phyloP scores from a whole-genome alignment of 306 rosid species.

The Carpinus viminea region DNA sequence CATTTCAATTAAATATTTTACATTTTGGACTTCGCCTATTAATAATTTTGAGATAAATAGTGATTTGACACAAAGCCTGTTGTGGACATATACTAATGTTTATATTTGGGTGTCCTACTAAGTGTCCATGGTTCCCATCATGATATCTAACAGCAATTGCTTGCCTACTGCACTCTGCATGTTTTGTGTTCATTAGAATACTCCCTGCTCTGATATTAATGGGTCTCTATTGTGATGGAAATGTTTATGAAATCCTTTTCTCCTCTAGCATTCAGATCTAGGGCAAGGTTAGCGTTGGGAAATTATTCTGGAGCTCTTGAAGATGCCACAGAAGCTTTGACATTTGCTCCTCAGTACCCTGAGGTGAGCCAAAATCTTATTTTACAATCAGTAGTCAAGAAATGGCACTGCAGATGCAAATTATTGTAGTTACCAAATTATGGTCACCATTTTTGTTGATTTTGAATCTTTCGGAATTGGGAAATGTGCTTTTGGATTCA shows the following conservation, averaged over 20 bases:
- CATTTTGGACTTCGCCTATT: too few relatives aligned
- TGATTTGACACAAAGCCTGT: not conserved
- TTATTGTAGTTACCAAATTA: constrained; percentile 1
- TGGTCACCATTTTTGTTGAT: not conserved
- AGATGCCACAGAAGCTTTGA: constrained; percentile 70
- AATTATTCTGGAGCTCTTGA: constrained; percentile 69
- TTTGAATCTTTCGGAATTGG: not conserved
- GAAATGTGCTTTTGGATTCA: constrained; percentile 8
- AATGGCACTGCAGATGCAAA: constrained; percentile 18
- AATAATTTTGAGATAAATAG: too few relatives aligned
- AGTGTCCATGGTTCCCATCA: not conserved
- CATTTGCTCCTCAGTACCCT: constrained; percentile 52
- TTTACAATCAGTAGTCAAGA: not conserved
- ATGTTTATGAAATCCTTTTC: constrained; percentile 13
- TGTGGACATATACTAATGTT: not conserved
- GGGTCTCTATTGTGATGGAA: not conserved
- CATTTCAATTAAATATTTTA: too few relatives aligned
- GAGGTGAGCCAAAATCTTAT: constrained; percentile 54
- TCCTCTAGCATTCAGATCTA: constrained; percentile 53
- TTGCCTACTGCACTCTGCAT: not conserved
- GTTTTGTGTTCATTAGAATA: too few relatives aligned
- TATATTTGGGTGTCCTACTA: not conserved
- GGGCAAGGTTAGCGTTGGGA: constrained; percentile 62
- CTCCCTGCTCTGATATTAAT: not conserved
- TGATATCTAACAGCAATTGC: not conserved